phyloP scores from a whole-genome alignment of 2,329 filamentous ascomycete species.

The Tolypocladium sp. region DNA sequence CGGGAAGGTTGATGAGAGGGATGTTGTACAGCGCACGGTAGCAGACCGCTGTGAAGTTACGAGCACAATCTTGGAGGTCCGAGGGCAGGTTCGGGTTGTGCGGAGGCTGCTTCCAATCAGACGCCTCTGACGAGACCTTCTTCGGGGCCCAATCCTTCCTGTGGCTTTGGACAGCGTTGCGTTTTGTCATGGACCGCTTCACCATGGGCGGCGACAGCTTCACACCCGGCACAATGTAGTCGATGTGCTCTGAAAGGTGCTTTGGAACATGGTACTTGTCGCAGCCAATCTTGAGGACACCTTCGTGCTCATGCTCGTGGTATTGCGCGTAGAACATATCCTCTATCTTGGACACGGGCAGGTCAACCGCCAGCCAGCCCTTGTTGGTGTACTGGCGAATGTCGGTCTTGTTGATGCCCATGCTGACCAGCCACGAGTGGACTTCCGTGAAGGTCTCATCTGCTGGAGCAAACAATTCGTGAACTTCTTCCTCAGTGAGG shows the following conservation, averaged over 20 bases:
- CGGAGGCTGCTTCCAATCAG: not conserved
- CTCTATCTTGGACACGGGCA: conserved; percentile 6
- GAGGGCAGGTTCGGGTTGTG: not conserved
- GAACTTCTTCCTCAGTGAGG: not conserved
- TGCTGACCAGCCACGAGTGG: not conserved
- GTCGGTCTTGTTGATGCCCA: not conserved
- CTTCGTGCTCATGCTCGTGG: conserved; percentile 6
- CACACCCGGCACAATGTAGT: conserved; percentile 40
- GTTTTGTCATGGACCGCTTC: conserved; percentile 1
- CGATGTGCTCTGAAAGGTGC: conserved; percentile 28
- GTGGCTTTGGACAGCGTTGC: not conserved
- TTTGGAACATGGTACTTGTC: conserved; percentile 29
- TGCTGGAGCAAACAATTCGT: not conserved
- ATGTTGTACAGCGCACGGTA: conserved; percentile 34
- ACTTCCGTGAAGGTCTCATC: not conserved
- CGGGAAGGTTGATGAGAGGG: conserved; percentile 34
- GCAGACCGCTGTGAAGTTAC: conserved; percentile 47
- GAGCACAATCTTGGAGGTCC: conserved; percentile 29
- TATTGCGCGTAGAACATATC: conserved; percentile 5
- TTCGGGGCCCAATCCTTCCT: conserved; percentile 3
- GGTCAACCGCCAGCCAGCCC: conserved; percentile 3
- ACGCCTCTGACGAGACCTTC: not conserved
- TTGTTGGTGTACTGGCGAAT: conserved; percentile 1
- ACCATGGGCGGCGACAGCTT: conserved; percentile 21
- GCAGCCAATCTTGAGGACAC: conserved; percentile 13